These are phyloP conservation scores for Russula ochroleuca DNA, from an alignment of 768 basidiomycete species.

Conservation along the genomic window DNA sequence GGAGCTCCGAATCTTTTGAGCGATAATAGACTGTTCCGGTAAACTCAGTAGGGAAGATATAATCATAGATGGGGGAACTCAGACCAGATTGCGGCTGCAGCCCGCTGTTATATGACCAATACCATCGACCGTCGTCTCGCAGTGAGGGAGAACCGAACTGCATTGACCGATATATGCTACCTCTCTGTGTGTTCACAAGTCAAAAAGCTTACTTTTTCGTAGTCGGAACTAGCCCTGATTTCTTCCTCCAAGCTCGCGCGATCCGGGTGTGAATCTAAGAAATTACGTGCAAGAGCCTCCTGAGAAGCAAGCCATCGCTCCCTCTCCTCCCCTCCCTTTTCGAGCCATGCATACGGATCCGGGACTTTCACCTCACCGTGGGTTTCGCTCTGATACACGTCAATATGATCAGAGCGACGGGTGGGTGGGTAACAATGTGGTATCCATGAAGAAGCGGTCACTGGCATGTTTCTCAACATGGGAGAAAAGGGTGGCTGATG, in stretches of 20 bases:
- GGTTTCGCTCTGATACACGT: conserved; percentile 61
- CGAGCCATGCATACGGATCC: conserved; percentile 77
- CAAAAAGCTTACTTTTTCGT: conserved; percentile 29
- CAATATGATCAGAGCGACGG: conserved; percentile 61
- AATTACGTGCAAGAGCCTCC: conserved; percentile 51
- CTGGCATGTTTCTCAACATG: conserved; percentile 25
- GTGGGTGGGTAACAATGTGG: conserved; percentile 59
- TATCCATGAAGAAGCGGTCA: conserved; percentile 43
- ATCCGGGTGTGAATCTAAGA: conserved; percentile 62
- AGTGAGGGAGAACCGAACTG: conserved; percentile 62
- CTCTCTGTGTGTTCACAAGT: neutral
- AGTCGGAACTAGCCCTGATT: conserved; percentile 53
- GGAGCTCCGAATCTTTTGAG: conserved; percentile 50
- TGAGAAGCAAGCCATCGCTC: conserved; percentile 61
- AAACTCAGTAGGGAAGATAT: neutral
- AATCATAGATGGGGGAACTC: neutral
- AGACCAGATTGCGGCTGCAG: conserved; percentile 59
- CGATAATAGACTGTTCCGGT: conserved; percentile 52
- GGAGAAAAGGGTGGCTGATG: neutral
- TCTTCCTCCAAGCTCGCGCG: conserved; percentile 52
- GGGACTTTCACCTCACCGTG: conserved; percentile 58
- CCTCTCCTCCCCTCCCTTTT: conserved; percentile 58
- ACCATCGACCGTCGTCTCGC: conserved; percentile 68
- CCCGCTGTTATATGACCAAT: conserved; percentile 77
- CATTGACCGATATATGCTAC: conserved; percentile 8